Evolutionary conservation across 768 basidiomycete species (phyloP), one percentile per base, ranked within the genome.

Genomic region (Agaricus bisporus): DNA sequence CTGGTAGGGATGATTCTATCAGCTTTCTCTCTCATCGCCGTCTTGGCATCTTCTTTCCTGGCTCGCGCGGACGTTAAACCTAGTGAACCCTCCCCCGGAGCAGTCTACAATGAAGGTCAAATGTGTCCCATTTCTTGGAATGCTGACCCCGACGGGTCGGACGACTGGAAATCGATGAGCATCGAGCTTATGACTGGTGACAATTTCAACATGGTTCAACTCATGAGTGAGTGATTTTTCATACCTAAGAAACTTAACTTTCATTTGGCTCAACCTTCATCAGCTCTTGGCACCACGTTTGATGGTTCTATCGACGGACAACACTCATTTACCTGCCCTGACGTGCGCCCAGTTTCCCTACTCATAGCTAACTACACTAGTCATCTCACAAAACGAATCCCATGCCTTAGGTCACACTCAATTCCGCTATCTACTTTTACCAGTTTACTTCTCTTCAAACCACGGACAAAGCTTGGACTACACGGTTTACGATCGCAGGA

Each of bases 151-250:
- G 55, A 57, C 25, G 73, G 70, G 2, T 75, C 77, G 12, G 81
- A 82, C 18, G 58, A 56, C 14, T 93, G 91, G 91, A 82, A 78
- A 63, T 65, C 71, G 56, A 89, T 86, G 82, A 69, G 74, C 57
- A 87, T 93, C 53, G 73, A 89, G 64, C 78, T 92, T 65, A 91
- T 89, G 88, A 83, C 86, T 1, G 91, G 90, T 4, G 64, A 76
- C 62, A 91, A 93, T 70, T 67, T 76, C 48, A 57, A 75, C 37
- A 91, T 91, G 88, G 62, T 81, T 38, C 78, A 74, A 59, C 58
- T 91, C 53, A 80, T 82, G 11, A 81, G 87, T 89, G 58, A 55
- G 83, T 72, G 29, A 49, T 15, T 36, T 46, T 26, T 47, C 32
- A 12, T 46, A 42, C 8, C 32, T 7, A 3, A 6, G 11, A 32